phyloP scores from a whole-genome alignment of 2,329 filamentous ascomycete genomes.

The Dothiorella sarmentorum region DNA sequence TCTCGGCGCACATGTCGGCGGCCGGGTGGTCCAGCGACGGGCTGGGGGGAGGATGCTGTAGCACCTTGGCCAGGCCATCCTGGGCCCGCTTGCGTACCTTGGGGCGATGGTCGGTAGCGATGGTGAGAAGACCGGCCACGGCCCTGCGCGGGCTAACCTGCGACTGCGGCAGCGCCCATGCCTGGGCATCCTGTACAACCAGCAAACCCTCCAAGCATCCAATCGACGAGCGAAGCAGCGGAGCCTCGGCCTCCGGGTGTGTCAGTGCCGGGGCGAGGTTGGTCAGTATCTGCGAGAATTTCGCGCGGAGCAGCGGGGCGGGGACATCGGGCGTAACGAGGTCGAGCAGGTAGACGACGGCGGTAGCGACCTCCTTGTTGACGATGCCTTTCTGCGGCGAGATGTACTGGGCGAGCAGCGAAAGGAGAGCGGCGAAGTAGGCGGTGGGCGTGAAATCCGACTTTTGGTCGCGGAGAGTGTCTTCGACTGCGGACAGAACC shows the following conservation, averaged over 20 bases:
- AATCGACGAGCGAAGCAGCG: constrained; percentile 80
- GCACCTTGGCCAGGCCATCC: constrained; percentile 78
- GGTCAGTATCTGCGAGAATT: constrained; percentile 90
- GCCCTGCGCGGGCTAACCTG: constrained; percentile 84
- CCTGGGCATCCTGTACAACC: constrained; percentile 77
- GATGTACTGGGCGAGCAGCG: constrained; percentile 76
- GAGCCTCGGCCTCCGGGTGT: constrained; percentile 77
- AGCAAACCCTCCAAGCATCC: constrained; percentile 92
- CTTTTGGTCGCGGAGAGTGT: constrained; percentile 85
- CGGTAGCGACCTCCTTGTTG: constrained; percentile 78
- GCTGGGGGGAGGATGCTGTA: constrained; percentile 82
- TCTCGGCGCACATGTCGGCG: constrained; percentile 93
- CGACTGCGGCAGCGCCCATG: constrained; percentile 82
- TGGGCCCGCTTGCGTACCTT: constrained; percentile 94
- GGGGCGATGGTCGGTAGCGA: constrained; percentile 81
- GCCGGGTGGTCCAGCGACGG: constrained; percentile 92
- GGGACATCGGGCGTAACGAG: constrained; percentile 82
- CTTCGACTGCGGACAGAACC: constrained; percentile 86
- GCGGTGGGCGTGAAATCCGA: constrained; percentile 79
- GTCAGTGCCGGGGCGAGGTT: constrained; percentile 81
- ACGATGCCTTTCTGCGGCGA: constrained; percentile 59
- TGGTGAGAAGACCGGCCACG: constrained; percentile 77
- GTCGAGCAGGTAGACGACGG: constrained; percentile 94
- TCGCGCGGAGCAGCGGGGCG: constrained; percentile 81
- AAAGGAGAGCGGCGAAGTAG: constrained; percentile 93